These are phyloP conservation scores for Thecamonas trahens DNA, from an alignment of 78 protist species.

Conservation along the genomic window DNA sequence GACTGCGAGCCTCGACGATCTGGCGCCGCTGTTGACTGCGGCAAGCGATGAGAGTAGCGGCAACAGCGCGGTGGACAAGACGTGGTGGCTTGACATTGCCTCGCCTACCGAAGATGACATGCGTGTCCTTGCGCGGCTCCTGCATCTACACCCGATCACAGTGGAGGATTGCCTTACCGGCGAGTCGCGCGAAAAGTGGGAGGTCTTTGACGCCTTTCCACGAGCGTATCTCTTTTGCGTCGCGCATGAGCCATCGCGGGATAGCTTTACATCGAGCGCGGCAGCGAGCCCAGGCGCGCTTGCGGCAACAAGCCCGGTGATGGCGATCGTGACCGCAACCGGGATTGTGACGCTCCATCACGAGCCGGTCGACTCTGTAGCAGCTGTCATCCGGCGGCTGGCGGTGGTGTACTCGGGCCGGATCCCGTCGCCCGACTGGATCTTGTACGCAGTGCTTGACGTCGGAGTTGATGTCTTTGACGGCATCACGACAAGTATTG, in stretches of 20 bases:
- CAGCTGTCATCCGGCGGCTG: background rate
- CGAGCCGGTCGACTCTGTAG: background rate
- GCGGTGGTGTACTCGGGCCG: background rate
- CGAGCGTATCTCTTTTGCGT: background rate
- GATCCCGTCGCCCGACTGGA: slow-evolving; percentile 11
- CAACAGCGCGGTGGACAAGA: too few species aligned
- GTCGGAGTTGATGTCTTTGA: background rate
- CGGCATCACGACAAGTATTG: background rate
- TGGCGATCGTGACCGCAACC: background rate
- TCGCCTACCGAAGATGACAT: slow-evolving; percentile 7
- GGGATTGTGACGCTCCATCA: background rate
- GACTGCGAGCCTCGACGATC: too few species aligned
- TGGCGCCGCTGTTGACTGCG: too few species aligned
- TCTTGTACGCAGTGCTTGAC: slow-evolving; percentile 7
- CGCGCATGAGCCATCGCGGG: background rate
- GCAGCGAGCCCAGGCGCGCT: background rate
- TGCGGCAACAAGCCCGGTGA: background rate
- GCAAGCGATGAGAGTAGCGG: too few species aligned
- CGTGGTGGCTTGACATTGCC: slow-evolving; percentile 7
- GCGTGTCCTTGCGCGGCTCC: background rate
- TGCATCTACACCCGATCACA: slow-evolving; percentile 6
- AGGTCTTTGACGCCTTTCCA: background rate
- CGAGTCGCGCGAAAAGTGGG: slow-evolving; percentile 8
- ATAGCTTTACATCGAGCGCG: background rate
- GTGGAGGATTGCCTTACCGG: background rate